Conservation (phyloP, 148 eudicot species). For the Cornus florida region DNA sequence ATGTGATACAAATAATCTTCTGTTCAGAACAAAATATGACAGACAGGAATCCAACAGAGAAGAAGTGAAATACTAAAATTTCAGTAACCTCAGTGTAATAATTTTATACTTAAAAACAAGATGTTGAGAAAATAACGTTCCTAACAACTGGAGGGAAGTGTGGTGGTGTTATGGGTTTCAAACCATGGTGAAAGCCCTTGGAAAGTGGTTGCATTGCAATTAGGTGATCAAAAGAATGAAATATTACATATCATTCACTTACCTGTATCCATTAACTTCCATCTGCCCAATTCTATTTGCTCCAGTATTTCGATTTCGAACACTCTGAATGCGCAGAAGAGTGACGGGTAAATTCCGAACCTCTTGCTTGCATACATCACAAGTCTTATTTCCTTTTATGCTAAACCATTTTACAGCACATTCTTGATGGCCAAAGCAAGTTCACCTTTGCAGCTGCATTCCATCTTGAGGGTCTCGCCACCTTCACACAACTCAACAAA, state of each 20-base stretch:
- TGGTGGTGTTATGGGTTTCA: no score
- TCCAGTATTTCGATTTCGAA: conserved; percentile 32
- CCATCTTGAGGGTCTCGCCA: conserved; percentile 92
- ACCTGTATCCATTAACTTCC: conserved; percentile 66
- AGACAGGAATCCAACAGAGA: neutral
- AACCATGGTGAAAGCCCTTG: neutral
- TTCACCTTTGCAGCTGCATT: conserved; percentile 95
- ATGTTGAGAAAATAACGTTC: no score
- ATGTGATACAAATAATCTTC: no score
- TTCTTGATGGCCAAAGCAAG: conserved; percentile 91
- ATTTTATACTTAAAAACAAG: no score
- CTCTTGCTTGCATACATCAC: conserved; percentile 90
- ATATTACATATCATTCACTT: conserved; percentile 12
- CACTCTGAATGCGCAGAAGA: conserved; percentile 71
- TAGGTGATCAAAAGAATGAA: neutral
- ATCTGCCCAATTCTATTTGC: conserved; percentile 30
- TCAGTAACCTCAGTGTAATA: neutral
- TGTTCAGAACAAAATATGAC: neutral
- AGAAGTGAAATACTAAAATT: no score
- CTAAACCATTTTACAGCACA: conserved; percentile 95
- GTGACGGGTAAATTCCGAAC: conserved; percentile 89
- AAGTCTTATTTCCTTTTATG: conserved; percentile 85
- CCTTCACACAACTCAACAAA: conserved; percentile 82
- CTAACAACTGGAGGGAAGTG: no score
- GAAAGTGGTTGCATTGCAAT: conserved; percentile 1